Evolutionary conservation across 129 eudicot species (phyloP), one percentile per base, ranked within the genome.

Genomic region (Kitagawia praeruptora): DNA sequence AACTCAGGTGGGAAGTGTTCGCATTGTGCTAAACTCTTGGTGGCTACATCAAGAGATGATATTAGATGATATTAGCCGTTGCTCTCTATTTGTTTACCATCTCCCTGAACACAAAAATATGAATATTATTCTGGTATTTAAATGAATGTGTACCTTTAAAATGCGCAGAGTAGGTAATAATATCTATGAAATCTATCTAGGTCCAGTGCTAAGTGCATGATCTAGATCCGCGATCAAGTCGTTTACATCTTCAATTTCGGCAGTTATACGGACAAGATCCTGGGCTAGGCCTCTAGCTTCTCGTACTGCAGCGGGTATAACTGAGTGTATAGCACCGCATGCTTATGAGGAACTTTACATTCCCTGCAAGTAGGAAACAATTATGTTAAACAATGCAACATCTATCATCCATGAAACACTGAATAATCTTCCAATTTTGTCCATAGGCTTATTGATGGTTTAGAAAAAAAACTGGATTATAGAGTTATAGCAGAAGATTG

Each of bases 321-420:
- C 78, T 49, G 99, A 93, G 76, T 96, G 99, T 5, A 80, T 90
- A 96, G 89, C 98, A 86, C 7, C 97, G 98, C 92, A 96, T 82
- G 97, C 99, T 96, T 73, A 90, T 96, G 38, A 96, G 97, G 58
- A 98, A 96, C 84, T 96, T 96, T 8, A 92, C 97, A 76, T 96
- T 96, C 81, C 99, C 97, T 90, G 90, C 75, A 41, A 74, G 40
- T 37, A 13, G 5, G 2, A 31, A 67, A 67, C 16, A 12, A 13
- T 63, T 14, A 2, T 27, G 38, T 63, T 63, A 63, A 56, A 25
- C 67, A n/a, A 58, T 58, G 67, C 67, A 58, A 58, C 14, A 58
- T 58, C 67, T 58, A n/a, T 34, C 27, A 58, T 58, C 31, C 34
- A 21, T n/a, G 15, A 58, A 58, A 25, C 67, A 23, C 27, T n/a